Percentiles rank a stretch among this genome's conserved stretches.
These are phyloP conservation scores for Thermothielavioides terrestris DNA, from an alignment of 495 filamentous ascomycete species.

Conservation along the genomic window DNA sequence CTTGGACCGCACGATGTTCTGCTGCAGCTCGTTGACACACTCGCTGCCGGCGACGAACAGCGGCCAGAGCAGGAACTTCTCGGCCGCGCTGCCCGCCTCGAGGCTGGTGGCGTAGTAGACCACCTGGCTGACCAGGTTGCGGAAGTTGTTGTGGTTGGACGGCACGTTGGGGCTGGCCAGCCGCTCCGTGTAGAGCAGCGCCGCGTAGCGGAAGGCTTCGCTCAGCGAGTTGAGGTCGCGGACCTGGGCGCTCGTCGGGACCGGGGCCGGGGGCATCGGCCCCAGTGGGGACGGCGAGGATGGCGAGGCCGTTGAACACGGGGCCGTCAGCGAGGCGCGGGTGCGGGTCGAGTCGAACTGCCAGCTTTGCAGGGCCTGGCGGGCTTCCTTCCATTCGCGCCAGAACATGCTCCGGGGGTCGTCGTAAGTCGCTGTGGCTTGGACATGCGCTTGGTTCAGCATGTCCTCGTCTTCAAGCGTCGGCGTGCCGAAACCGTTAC, in stretches of 20 bases:
- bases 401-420: conserved; percentile 60
- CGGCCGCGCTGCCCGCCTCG: conserved; percentile 52
- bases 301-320: not conserved
- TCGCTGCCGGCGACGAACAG: conserved; percentile 87
- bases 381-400: conserved; percentile 77
- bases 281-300: not conserved
- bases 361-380: conserved; percentile 71
- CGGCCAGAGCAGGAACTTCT: conserved; percentile 92
- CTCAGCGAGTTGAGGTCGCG: conserved; percentile 55
- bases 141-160: conserved; percentile 69
- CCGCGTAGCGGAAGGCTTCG: conserved; percentile 83
- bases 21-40: conserved; percentile 74
- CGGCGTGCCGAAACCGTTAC: conserved; percentile 47
- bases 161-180: conserved; percentile 70
- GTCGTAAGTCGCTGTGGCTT: conserved; percentile 35
- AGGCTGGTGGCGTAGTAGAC: conserved; percentile 75
- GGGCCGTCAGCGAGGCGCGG: conserved; percentile 34
- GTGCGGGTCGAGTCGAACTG: conserved; percentile 52
- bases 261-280: conserved; percentile 11
- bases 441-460: conserved; percentile 20
- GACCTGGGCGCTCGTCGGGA: conserved; percentile 39
- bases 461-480: conserved; percentile 42
- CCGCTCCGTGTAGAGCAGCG: conserved; percentile 84
- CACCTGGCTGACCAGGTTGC: conserved; percentile 69
- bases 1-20: conserved; percentile 64